Conservation (phyloP, 2,329 filamentous ascomycete genomes). For the Aspergillus quadrilineatus region DNA sequence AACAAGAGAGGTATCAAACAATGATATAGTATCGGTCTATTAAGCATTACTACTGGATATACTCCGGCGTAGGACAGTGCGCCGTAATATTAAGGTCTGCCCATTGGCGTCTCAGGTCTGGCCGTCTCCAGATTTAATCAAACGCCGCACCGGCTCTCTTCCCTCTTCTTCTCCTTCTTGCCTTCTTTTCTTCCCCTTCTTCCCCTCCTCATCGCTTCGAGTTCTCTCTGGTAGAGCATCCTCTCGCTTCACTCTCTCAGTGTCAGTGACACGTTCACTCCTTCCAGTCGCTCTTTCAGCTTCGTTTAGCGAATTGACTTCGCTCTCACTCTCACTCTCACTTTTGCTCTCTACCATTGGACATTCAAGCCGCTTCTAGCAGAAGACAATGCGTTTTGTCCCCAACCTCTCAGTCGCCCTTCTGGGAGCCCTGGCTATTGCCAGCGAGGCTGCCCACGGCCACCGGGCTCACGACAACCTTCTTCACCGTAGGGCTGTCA, state of each 20-base stretch:
- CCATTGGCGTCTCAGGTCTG: conserved; percentile 8
- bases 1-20: neutral
- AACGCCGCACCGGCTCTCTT: conserved; percentile 6
- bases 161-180: conserved; percentile 11
- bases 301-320: conserved; percentile 37
- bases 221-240: conserved; percentile 17
- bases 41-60: neutral
- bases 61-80: neutral
- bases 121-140: conserved; percentile 18
- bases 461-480: conserved; percentile 24
- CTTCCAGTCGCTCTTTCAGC: conserved; percentile 15
- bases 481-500: conserved; percentile 22
- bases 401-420: conserved; percentile 37
- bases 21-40: neutral
- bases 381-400: conserved; percentile 36
- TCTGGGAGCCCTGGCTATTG: conserved; percentile 36
- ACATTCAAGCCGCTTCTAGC: conserved; percentile 23
- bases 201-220: conserved; percentile 9
- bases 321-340: conserved; percentile 22
- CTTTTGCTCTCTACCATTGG: conserved; percentile 1
- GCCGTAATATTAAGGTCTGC: neutral
- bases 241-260: conserved; percentile 14
- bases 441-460: conserved; percentile 34
- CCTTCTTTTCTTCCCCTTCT: conserved; percentile 16
- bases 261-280: conserved; percentile 18